Evolutionary conservation across 73 alveolate genomes (phyloP).

Genomic region (Paramecium biaurelia): DNA sequence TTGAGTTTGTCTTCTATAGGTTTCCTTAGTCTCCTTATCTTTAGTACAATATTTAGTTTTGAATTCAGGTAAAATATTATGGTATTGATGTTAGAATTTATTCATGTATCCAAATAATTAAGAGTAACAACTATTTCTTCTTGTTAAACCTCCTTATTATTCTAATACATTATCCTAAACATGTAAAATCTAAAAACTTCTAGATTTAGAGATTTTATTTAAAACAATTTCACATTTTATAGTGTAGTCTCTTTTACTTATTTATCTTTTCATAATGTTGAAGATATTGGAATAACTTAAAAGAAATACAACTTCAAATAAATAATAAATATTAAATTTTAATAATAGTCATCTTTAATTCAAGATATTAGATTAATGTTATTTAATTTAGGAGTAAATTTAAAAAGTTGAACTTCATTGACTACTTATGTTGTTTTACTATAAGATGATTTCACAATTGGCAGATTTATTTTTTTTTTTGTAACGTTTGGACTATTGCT

Average conservation of each 20-base stretch:
- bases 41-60: background rate
- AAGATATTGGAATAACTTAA: background rate
- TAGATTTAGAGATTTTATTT: background rate
- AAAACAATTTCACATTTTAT: background rate
- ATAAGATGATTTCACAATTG: background rate
- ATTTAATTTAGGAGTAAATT: background rate
- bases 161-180: background rate
- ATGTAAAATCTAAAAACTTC: background rate
- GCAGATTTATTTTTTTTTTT: background rate
- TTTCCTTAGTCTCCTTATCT: background rate
- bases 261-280: background rate
- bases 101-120: background rate
- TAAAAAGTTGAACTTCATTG: background rate
- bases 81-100: background rate
- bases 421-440: background rate
- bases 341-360: background rate
- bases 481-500: background rate
- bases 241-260: background rate
- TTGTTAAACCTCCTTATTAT: background rate
- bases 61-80: background rate
- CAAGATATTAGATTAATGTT: background rate
- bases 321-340: background rate
- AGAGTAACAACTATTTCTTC: slow-evolving; percentile 28
- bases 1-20: background rate
- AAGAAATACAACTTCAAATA: background rate